Base-by-base conservation (phyloP, 2,329 filamentous ascomycete genomes). In the Microsporum ferrugineum region DNA sequence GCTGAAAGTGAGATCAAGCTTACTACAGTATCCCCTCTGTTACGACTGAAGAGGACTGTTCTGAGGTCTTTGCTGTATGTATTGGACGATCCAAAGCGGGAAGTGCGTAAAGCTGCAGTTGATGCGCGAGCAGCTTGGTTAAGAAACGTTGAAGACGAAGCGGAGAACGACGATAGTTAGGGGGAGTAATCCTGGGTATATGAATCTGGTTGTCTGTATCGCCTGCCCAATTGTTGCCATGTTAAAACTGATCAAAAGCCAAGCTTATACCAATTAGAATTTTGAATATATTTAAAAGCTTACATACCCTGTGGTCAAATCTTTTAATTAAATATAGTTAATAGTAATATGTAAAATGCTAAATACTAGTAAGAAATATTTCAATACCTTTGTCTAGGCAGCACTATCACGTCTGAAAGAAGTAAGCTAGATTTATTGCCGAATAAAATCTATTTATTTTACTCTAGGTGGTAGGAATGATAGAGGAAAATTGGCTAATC, bases 81-180 rank as follows among this genome's bases (percentile, higher is more conserved):
- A 31, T 68, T 88, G 64, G 85, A 88, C 73, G 85, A 88, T 71
- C 75, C 75, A 36, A 86, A 83, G 73, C 75, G 85, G 63, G 78
- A 79, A 68, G 85, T 88, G 7, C 77, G 85, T 47, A 80, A 81
- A 64, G 82, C 83, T 62, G 84, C 84, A 12, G 84, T 86, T 31
- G 80, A 79, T 73, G 84, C 83, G 64, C 72, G 83, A 58, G 79
- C 75, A n/a, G 80, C 77, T 60, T 87, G 84, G 84, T 69, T 85
- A 59, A 77, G 78, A 61, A 68, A 56, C 29, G 58, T 56, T 14
- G 58, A 60, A 41, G 58, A 60, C 31, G 47, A 56, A 34, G n/a
- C n/a, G 27, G 47, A 56, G 8, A 27, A 53, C n/a, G 45, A 38
- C 17, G 38, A 53, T 29, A 47, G 41, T 12, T 60, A 56, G 33